These are phyloP conservation scores for Mucor sp. DNA, from an alignment of 371 early-diverging fungal species.

Conservation along the genomic window DNA sequence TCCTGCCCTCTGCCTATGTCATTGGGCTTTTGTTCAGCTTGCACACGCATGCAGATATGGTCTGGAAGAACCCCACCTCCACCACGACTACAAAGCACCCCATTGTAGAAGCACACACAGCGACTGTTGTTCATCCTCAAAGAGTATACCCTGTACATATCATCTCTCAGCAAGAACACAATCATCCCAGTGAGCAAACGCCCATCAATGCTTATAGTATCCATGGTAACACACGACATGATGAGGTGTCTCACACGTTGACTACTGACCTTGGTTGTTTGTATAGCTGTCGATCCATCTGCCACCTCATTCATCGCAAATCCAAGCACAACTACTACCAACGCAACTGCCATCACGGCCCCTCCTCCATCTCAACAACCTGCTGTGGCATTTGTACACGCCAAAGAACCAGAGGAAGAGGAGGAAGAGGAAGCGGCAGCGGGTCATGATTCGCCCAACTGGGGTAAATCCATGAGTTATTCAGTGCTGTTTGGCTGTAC, in stretches of 20 bases:
- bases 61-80: conserved; percentile 66
- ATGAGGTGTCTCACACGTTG: not conserved
- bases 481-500: conserved; percentile 85
- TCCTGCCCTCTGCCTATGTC: conserved; percentile 84
- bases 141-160: conserved; percentile 27
- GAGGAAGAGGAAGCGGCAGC: conserved; percentile 65
- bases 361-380: conserved; percentile 9
- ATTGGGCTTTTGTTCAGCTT: conserved; percentile 94
- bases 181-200: conserved; percentile 14
- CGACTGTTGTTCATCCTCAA: not conserved
- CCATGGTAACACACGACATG: conserved; percentile 7
- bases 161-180: conserved; percentile 10
- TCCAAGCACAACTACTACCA: not conserved
- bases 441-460: conserved; percentile 96
- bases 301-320: not conserved
- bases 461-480: conserved; percentile 82
- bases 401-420: conserved; percentile 57
- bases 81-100: not conserved
- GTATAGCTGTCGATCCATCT: conserved; percentile 1
- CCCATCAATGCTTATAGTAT: conserved; percentile 9
- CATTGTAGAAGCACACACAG: not conserved
- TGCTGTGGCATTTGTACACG: conserved; percentile 45
- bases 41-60: conserved; percentile 86
- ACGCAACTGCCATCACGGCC: not conserved
- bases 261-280: conserved; percentile 2